A percentile compares a stretch with the other conserved stretches of the same genome.
Conservation (phyloP, 2,329 filamentous ascomycete genomes). For the Monosporascus cannonballus region DNA sequence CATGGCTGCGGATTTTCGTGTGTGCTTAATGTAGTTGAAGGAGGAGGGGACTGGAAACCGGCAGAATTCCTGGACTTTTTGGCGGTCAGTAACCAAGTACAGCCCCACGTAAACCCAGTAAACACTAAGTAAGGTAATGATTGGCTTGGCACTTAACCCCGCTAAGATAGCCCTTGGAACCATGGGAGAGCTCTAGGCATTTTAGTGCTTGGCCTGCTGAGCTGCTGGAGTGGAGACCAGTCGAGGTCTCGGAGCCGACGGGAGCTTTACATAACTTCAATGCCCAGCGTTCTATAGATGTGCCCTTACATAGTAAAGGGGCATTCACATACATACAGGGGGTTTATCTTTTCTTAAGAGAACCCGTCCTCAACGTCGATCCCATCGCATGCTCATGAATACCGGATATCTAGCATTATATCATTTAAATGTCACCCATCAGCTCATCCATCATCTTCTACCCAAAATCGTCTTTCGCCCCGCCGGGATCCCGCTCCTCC, state of each 20-base stretch:
- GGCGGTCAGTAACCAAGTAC: conserved; percentile 12
- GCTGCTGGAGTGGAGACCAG: no score
- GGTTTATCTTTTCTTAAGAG: no score
- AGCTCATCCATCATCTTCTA: conserved; percentile 6
- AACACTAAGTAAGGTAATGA: not conserved
- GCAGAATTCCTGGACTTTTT: conserved; percentile 25
- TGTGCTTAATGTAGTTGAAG: not conserved
- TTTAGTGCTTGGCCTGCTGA: no score
- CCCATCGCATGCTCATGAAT: no score
- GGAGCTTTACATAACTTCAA: no score
- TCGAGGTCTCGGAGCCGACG: no score
- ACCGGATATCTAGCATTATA: no score
- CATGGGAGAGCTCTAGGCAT: not conserved
- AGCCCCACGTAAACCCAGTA: not conserved
- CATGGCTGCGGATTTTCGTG: conserved; percentile 46
- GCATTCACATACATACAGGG: no score
- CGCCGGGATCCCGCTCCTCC: conserved; percentile 15
- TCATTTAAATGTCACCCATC: no score
- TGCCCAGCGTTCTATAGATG: no score
- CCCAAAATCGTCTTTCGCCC: conserved; percentile 21
- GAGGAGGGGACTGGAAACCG: conserved; percentile 4
- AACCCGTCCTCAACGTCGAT: no score
- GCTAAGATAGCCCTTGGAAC: not conserved
- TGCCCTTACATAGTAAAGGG: no score
- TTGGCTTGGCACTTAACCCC: not conserved